Evolutionary conservation across 495 filamentous ascomycete species (phyloP).

Genomic region (Penicillium samsonianum): DNA sequence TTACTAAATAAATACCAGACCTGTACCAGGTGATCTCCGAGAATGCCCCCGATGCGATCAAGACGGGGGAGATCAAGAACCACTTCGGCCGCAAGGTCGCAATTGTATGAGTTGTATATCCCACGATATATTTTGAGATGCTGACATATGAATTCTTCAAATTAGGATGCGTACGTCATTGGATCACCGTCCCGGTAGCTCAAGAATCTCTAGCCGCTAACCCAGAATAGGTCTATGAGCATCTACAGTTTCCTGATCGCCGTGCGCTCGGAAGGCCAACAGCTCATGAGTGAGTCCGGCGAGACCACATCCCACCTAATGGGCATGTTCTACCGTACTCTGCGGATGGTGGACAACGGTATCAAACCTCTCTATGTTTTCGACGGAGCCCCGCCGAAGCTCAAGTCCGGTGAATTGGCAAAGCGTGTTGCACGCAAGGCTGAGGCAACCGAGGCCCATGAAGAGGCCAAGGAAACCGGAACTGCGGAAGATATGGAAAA

Average conservation of each 20-base stretch:
- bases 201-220: slow-evolving; percentile 19
- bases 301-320: slow-evolving; percentile 97
- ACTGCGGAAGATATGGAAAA: slow-evolving; percentile 97
- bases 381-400: slow-evolving; percentile 92
- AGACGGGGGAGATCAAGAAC: slow-evolving; percentile 94
- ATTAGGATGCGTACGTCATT: slow-evolving; percentile 78
- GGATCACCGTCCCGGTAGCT: slow-evolving; percentile 3
- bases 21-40: slow-evolving; percentile 88
- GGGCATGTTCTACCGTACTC: slow-evolving; percentile 99
- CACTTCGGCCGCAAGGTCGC: slow-evolving; percentile 97
- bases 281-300: slow-evolving; percentile 88
- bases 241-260: slow-evolving; percentile 99
- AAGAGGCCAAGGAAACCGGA: slow-evolving; percentile 96
- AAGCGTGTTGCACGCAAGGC: slow-evolving; percentile 90
- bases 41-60: slow-evolving; percentile 90
- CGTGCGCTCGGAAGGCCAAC: slow-evolving; percentile 92
- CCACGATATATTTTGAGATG: not conserved
- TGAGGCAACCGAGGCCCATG: slow-evolving; percentile 82
- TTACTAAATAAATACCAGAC: slow-evolving; percentile 42
- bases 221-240: slow-evolving; percentile 78
- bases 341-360: slow-evolving; percentile 97
- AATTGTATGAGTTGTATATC: slow-evolving; percentile 60
- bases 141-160: not conserved
- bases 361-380: slow-evolving; percentile 99
- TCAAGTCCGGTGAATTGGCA: slow-evolving; percentile 94